phyloP scores from a whole-genome alignment of 495 filamentous ascomycete species.

The Cryomyces minteri region DNA sequence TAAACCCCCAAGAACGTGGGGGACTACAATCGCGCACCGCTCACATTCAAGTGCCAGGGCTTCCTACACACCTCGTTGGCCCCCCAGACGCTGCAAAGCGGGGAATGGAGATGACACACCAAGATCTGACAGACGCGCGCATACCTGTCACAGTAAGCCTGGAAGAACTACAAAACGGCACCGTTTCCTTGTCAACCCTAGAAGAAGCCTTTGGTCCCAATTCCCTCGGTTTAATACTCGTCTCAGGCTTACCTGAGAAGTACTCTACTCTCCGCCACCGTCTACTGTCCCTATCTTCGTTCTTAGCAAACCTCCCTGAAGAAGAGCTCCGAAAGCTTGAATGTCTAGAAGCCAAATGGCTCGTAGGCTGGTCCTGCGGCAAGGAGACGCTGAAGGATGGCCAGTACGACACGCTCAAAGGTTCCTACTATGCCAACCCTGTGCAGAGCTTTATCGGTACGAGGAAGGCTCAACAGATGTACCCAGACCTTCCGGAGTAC shows the following conservation, averaged over 20 bases:
- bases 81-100: too few relatives aligned
- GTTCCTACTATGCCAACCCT: conserved; percentile 82
- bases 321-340: conserved; percentile 60
- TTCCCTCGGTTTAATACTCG: conserved; percentile 83
- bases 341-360: conserved; percentile 39
- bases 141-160: conserved; percentile 31
- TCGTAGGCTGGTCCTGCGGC: conserved; percentile 61
- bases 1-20: too few relatives aligned
- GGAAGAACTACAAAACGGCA: conserved; percentile 29
- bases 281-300: conserved; percentile 72
- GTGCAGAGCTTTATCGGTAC: conserved; percentile 7
- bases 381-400: conserved; percentile 88
- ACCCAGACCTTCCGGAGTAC: conserved; percentile 37
- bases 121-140: too few relatives aligned
- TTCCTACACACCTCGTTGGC: too few relatives aligned
- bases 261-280: conserved; percentile 50
- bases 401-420: conserved; percentile 81
- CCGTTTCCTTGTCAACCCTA: conserved; percentile 52
- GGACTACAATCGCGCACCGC: too few relatives aligned
- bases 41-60: too few relatives aligned
- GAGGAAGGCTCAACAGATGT: conserved; percentile 11
- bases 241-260: conserved; percentile 57
- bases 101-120: too few relatives aligned
- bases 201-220: conserved; percentile 79
- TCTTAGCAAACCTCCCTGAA: conserved; percentile 64